Conservation (phyloP, 352 stramenopile species). For the Phytophthora cactorum region DNA sequence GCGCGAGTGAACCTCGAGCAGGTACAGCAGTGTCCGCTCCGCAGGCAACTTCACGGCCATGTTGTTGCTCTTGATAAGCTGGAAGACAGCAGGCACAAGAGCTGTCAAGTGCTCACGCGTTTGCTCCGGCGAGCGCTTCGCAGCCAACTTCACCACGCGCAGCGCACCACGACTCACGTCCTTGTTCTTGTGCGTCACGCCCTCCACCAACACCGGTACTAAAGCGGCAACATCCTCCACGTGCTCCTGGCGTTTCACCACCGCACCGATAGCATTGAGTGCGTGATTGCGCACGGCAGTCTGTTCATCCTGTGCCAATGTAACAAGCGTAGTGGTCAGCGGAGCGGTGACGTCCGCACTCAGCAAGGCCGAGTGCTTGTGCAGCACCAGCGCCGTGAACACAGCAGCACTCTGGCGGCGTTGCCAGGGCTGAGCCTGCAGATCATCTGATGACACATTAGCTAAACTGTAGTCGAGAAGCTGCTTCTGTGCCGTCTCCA, state of each 20-base stretch:
- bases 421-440: constrained; percentile 53
- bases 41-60: constrained; percentile 88
- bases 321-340: constrained; percentile 41
- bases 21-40: constrained; percentile 85
- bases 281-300: constrained; percentile 60
- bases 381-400: constrained; percentile 63
- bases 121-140: constrained; percentile 67
- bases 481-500: constrained; percentile 38
- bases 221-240: constrained; percentile 41
- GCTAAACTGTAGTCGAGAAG: constrained; percentile 58
- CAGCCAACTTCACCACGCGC: constrained; percentile 75
- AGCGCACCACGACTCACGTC: constrained; percentile 77
- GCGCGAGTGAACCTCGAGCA: constrained; percentile 86
- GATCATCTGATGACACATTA: constrained; percentile 41
- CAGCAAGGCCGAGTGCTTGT: constrained; percentile 50
- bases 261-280: constrained; percentile 56
- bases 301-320: constrained; percentile 71
- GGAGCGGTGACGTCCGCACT: constrained; percentile 27
- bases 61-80: constrained; percentile 91
- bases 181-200: constrained; percentile 80
- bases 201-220: constrained; percentile 64
- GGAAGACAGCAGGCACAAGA: constrained; percentile 83
- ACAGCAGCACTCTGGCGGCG: constrained; percentile 69
- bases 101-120: constrained; percentile 57
- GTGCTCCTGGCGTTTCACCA: constrained; percentile 60